Percentiles rank a stretch among this genome's conserved stretches.
These are phyloP conservation scores for Solanum gandarillasii DNA, from an alignment of 257 asterid genomes.

Conservation along the genomic window DNA sequence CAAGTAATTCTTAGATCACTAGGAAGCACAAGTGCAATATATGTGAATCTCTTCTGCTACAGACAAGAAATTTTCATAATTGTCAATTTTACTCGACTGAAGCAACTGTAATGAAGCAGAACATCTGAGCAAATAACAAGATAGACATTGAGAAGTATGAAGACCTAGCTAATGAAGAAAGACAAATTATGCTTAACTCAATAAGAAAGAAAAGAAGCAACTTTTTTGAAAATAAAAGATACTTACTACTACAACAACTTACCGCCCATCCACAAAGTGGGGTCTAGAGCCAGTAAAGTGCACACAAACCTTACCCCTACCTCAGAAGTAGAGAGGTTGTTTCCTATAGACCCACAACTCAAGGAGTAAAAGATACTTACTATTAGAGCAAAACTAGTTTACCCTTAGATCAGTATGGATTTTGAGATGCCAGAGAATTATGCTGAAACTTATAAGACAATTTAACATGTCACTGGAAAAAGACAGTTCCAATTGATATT, in stretches of 20 bases:
- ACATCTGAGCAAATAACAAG: not conserved
- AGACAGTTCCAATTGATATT: not conserved
- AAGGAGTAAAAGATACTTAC: not conserved
- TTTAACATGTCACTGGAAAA: not conserved
- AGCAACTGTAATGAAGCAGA: not conserved
- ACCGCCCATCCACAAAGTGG: not conserved
- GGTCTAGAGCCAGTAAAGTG: not conserved
- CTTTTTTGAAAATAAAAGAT: not conserved
- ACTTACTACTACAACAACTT: not conserved
- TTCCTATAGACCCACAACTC: not conserved
- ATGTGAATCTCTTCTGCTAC: not conserved
- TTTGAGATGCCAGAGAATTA: not conserved
- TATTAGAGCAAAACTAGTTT: not conserved
- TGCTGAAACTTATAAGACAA: not conserved
- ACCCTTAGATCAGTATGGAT: not conserved
- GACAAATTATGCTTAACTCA: not conserved
- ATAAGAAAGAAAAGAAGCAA: not conserved
- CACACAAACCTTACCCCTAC: not conserved
- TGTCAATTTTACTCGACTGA: not conserved
- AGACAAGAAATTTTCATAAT: not conserved
- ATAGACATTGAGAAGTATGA: not conserved
- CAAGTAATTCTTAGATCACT: not conserved
- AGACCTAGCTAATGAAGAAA: not conserved
- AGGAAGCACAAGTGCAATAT: not conserved
- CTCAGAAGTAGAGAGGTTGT: not conserved